Percentiles rank a stretch among this genome's conserved stretches.
phyloP scores from a whole-genome alignment of 495 filamentous ascomycete species.

The Lasiosphaeria hispida region DNA sequence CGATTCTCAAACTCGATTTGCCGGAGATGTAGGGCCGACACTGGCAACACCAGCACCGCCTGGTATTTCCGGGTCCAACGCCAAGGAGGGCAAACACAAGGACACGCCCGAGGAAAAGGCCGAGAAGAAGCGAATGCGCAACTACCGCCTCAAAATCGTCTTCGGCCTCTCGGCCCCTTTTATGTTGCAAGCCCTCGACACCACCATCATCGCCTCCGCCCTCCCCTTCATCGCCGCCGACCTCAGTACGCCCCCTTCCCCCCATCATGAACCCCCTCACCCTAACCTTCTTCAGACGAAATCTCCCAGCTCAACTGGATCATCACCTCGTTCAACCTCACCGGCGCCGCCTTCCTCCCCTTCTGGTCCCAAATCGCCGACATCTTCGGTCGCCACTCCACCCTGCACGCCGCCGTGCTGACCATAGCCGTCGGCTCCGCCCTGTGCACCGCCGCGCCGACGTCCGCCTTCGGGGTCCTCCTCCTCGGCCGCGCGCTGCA shows the following conservation, averaged over 20 bases:
- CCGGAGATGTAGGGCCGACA: too few relatives aligned
- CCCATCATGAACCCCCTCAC: background rate
- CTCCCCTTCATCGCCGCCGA: conserved; percentile 58
- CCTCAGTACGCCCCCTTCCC: conserved; percentile 44
- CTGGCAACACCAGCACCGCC: too few relatives aligned
- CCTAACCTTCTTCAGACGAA: conserved; percentile 37
- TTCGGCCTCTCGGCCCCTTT: conserved; percentile 53
- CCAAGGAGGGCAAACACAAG: background rate
- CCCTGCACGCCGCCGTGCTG: conserved; percentile 18
- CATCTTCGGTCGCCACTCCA: conserved; percentile 50
- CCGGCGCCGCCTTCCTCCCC: conserved; percentile 61
- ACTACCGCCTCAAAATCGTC: conserved; percentile 55
- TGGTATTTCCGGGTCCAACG: too few relatives aligned
- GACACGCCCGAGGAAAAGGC: conserved; percentile 16
- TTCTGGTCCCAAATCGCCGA: conserved; percentile 59
- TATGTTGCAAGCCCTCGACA: conserved; percentile 51
- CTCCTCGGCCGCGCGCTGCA: conserved; percentile 58
- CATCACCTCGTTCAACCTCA: conserved; percentile 59
- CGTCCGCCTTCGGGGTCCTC: conserved; percentile 49
- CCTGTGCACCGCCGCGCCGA: conserved; percentile 47
- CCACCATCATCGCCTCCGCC: conserved; percentile 60
- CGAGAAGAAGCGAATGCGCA: conserved; percentile 15
- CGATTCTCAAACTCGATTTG: background rate
- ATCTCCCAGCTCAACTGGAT: conserved; percentile 62
- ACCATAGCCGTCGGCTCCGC: conserved; percentile 26